Percentiles rank a stretch among this genome's conserved stretches.
phyloP scores from a whole-genome alignment of 768 basidiomycete species.

The Agaricus bisporus region DNA sequence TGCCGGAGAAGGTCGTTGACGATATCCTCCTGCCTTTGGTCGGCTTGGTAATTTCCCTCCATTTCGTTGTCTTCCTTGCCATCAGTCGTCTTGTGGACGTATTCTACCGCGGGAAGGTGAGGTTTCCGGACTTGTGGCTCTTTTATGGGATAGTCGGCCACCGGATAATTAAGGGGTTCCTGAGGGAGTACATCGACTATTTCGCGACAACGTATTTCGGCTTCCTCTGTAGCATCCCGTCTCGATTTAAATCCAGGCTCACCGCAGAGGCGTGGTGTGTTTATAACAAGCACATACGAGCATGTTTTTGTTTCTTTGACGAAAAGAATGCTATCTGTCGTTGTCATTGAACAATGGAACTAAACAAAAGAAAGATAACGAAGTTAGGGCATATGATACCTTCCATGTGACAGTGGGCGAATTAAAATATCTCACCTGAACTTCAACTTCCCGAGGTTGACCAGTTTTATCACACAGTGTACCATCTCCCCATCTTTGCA shows the following conservation, averaged over 20 bases:
- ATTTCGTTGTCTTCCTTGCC: slow-evolving; percentile 6
- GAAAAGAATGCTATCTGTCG: slow-evolving; percentile 83
- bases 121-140: slow-evolving; percentile 39
- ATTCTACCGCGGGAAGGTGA: slow-evolving; percentile 35
- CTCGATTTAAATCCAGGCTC: slow-evolving; percentile 88
- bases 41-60: slow-evolving; percentile 1
- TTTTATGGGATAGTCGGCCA: slow-evolving; percentile 52
- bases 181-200: slow-evolving; percentile 41
- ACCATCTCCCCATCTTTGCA: slow-evolving; percentile 88
- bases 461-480: slow-evolving; percentile 92
- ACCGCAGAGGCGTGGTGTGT: slow-evolving; percentile 90
- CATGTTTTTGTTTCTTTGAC: slow-evolving; percentile 94
- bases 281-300: slow-evolving; percentile 88
- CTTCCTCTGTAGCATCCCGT: slow-evolving; percentile 58
- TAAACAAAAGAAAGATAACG: slow-evolving; percentile 26
- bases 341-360: slow-evolving; percentile 96
- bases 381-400: slow-evolving; percentile 14
- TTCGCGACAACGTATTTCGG: slow-evolving; percentile 74
- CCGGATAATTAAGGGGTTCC: slow-evolving; percentile 31
- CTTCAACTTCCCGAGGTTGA: slow-evolving; percentile 82
- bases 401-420: slow-evolving; percentile 12
- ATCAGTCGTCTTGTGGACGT: slow-evolving; percentile 1
- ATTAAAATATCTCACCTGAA: slow-evolving; percentile 62
- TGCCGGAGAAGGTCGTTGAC: slow-evolving; percentile 31
- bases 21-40: slow-evolving; percentile 21